Conservation (phyloP, 2,329 filamentous ascomycete species). For the Fusarium newnesense region DNA sequence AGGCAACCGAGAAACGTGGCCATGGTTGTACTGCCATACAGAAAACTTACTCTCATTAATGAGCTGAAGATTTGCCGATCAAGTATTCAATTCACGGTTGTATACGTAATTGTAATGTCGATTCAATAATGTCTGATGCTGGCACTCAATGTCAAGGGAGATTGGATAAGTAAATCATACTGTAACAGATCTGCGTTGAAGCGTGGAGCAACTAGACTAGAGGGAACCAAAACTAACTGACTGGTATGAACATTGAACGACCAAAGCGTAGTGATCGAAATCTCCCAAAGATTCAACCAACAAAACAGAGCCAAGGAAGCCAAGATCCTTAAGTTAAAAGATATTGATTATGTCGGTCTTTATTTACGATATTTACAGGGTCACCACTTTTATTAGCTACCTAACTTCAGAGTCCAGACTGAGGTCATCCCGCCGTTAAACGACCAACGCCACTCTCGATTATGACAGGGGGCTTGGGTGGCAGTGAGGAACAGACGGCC, state of each 20-base stretch:
- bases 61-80: not conserved
- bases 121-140: constrained; percentile 20
- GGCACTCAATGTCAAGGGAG: constrained; percentile 27
- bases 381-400: not conserved
- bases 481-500: constrained; percentile 17
- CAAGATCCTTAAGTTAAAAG: not conserved
- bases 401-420: constrained; percentile 1
- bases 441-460: constrained; percentile 18
- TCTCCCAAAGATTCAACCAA: not conserved
- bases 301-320: not conserved
- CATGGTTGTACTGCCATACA: not conserved
- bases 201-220: constrained; percentile 4
- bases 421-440: constrained; percentile 24
- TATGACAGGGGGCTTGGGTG: constrained; percentile 13
- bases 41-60: not conserved
- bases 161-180: constrained; percentile 6
- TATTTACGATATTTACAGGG: constrained; percentile 14
- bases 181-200: constrained; percentile 9
- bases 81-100: constrained; percentile 15
- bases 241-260: constrained; percentile 1
- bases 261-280: constrained; percentile 9
- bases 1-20: constrained; percentile 11
- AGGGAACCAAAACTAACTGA: not conserved
- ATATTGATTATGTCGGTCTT: constrained; percentile 9
- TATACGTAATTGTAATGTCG: constrained; percentile 29